phyloP scores from a whole-genome alignment of 257 asterid species.

The Solanum ossicruentum region DNA sequence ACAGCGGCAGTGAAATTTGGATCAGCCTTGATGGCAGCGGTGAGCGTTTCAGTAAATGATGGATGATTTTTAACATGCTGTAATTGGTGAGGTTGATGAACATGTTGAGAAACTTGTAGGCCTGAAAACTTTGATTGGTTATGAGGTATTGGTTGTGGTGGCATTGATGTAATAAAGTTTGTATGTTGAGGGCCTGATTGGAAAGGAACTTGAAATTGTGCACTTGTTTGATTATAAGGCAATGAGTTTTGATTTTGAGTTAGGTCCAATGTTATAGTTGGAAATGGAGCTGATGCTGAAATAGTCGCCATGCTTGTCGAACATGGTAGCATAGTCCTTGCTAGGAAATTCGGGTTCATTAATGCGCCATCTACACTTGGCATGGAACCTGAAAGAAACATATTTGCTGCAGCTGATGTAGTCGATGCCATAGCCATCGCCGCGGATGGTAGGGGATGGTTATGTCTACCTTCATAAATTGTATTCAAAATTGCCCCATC shows the following conservation, averaged over 20 bases:
- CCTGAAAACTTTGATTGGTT: conserved; percentile 70
- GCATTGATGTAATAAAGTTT: conserved; percentile 2
- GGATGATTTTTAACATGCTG: not conserved
- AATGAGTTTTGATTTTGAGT: conserved; percentile 27
- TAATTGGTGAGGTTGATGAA: not conserved
- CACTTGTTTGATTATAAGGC: conserved; percentile 10
- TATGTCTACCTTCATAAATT: conserved; percentile 70
- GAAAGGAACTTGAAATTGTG: conserved; percentile 27
- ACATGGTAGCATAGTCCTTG: conserved; percentile 39
- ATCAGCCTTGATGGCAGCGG: conserved; percentile 45
- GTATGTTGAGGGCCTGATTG: conserved; percentile 15
- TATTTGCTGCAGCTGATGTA: conserved; percentile 69
- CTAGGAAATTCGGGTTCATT: conserved; percentile 40
- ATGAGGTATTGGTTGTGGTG: conserved; percentile 13
- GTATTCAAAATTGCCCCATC: conserved; percentile 46
- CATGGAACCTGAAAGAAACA: conserved; percentile 70
- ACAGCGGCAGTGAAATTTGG: conserved; percentile 62
- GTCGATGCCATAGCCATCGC: conserved; percentile 87
- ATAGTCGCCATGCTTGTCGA: conserved; percentile 57
- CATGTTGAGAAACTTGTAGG: conserved; percentile 30
- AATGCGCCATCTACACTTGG: conserved; percentile 38
- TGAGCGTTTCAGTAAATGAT: conserved; percentile 30
- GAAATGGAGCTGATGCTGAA: conserved; percentile 74
- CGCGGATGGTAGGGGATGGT: conserved; percentile 71
- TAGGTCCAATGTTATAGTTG: conserved; percentile 66